Evolutionary conservation across 2,329 filamentous ascomycete genomes (phyloP).

Genomic region (Xylaria sp.): DNA sequence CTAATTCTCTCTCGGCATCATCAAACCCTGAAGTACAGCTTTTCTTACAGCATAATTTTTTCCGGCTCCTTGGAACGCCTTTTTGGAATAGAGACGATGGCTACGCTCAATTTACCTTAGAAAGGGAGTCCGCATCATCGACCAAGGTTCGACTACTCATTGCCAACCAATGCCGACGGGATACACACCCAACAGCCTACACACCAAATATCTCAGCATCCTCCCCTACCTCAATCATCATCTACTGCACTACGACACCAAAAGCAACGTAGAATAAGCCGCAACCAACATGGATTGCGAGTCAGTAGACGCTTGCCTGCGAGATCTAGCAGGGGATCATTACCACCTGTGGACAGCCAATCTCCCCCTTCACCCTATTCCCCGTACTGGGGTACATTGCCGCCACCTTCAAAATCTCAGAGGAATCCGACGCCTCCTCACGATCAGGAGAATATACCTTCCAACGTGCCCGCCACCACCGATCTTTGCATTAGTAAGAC

Average conservation of each 20-base stretch:
- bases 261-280: constrained; percentile 46
- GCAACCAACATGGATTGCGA: constrained; percentile 42
- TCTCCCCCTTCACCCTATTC: constrained; percentile 35
- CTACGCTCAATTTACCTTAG: constrained; percentile 52
- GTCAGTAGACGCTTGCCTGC: constrained; percentile 43
- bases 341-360: constrained; percentile 22
- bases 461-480: not conserved
- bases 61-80: constrained; percentile 41
- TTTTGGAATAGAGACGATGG: constrained; percentile 50
- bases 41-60: constrained; percentile 39
- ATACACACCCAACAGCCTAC: constrained; percentile 39
- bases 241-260: constrained; percentile 41
- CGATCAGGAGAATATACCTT: not conserved
- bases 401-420: constrained; percentile 28
- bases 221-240: constrained; percentile 41
- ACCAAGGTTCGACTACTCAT: constrained; percentile 42
- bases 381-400: constrained; percentile 39
- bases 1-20: constrained; percentile 27
- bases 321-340: constrained; percentile 28
- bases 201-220: constrained; percentile 42
- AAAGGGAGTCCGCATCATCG: constrained; percentile 49
- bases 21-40: constrained; percentile 32
- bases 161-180: constrained; percentile 28
- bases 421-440: constrained; percentile 7
- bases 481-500: not conserved